These are phyloP conservation scores for Polygonum aviculare DNA, from an alignment of 148 eudicot genomes.

Conservation along the genomic window DNA sequence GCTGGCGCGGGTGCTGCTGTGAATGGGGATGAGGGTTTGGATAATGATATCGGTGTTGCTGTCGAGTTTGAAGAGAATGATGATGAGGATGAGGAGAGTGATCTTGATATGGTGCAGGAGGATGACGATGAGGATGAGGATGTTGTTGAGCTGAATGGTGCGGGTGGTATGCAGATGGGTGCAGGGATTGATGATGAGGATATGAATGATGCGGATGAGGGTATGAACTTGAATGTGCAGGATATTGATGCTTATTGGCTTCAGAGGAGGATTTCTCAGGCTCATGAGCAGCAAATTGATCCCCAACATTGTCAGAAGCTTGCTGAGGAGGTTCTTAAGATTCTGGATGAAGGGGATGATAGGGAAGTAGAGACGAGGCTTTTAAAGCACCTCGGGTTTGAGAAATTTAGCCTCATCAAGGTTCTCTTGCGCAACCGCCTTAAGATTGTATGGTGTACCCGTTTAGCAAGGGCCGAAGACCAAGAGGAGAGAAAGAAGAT, in stretches of 20 bases:
- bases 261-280: slow-evolving; percentile 67
- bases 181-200: slow-evolving; percentile 69
- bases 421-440: slow-evolving; percentile 49
- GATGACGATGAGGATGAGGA: slow-evolving; percentile 65
- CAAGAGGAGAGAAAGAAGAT: slow-evolving; percentile 55
- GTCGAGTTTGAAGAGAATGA: slow-evolving; percentile 84
- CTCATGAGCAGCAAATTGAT: slow-evolving; percentile 60
- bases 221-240: slow-evolving; percentile 62
- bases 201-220: slow-evolving; percentile 45
- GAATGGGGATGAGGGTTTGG: slow-evolving; percentile 50
- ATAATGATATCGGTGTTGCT: slow-evolving; percentile 67
- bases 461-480: slow-evolving; percentile 67
- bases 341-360: slow-evolving; percentile 59
- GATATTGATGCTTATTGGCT: slow-evolving; percentile 85
- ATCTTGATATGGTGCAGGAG: slow-evolving; percentile 50
- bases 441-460: slow-evolving; percentile 78
- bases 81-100: slow-evolving; percentile 67
- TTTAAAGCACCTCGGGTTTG: slow-evolving; percentile 53
- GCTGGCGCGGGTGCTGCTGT: slow-evolving; percentile 22
- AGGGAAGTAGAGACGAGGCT: slow-evolving; percentile 57
- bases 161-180: slow-evolving; percentile 75
- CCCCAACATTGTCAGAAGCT: slow-evolving; percentile 63
- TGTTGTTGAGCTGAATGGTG: slow-evolving; percentile 28
- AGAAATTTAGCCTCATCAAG: slow-evolving; percentile 52
- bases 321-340: slow-evolving; percentile 65